phyloP scores from a whole-genome alignment of 306 rosid genomes.

The Pterocarpus macrocarpus region DNA sequence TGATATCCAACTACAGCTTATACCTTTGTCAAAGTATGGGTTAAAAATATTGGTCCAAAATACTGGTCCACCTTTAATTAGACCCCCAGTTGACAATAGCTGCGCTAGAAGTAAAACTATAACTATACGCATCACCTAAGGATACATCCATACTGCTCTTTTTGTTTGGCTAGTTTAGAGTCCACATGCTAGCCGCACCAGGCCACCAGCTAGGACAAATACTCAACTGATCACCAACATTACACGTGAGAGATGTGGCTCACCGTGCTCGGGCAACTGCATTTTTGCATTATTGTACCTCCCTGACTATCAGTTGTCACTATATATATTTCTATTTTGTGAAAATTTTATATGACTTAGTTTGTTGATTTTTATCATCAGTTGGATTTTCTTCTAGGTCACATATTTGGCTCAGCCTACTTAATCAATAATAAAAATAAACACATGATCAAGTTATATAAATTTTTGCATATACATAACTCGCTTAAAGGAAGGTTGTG shows the following conservation, averaged over 20 bases:
- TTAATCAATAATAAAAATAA: no score
- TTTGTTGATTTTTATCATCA: no score
- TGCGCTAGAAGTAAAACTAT: conserved; percentile 7
- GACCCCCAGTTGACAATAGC: conserved; percentile 10
- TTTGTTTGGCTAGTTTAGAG: conserved; percentile 37
- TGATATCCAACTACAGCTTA: conserved; percentile 39
- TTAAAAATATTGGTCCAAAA: background rate
- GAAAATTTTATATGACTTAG: no score
- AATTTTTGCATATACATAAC: no score
- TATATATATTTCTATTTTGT: no score
- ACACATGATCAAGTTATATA: no score
- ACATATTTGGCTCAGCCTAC: no score
- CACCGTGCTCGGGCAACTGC: conserved; percentile 44
- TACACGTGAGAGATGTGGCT: conserved; percentile 47
- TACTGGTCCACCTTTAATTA: background rate
- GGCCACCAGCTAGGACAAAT: conserved; percentile 45
- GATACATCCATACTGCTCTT: background rate
- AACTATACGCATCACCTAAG: background rate
- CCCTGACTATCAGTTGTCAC: conserved; percentile 32
- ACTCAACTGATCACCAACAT: conserved; percentile 32
- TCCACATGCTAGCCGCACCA: conserved; percentile 46
- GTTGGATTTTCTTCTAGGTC: no score
- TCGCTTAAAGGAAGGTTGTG: background rate
- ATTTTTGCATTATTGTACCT: conserved; percentile 51
- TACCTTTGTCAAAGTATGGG: conserved; percentile 66